phyloP scores from a whole-genome alignment of 148 eudicot species.

The Mesembryanthemum crystallinum region DNA sequence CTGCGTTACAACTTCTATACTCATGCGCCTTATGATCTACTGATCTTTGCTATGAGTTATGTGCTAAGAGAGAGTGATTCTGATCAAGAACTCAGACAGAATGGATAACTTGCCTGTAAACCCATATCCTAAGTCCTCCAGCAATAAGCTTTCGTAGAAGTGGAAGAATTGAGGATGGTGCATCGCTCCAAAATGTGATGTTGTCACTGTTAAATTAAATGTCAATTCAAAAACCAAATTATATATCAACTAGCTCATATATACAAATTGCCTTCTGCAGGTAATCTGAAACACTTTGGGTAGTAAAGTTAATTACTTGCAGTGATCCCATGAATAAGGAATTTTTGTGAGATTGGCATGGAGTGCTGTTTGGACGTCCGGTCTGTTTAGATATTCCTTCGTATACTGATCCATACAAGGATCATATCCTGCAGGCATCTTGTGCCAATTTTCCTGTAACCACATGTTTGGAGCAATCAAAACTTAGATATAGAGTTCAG shows the following conservation, averaged over 20 bases:
- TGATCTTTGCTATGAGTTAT: too few species aligned
- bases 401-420: constrained; percentile 63
- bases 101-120: constrained; percentile 26
- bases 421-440: constrained; percentile 41
- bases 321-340: constrained; percentile 53
- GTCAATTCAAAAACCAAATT: not conserved
- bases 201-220: constrained; percentile 18
- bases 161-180: constrained; percentile 34
- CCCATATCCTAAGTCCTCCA: constrained; percentile 37
- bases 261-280: not conserved
- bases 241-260: not conserved
- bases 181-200: constrained; percentile 32
- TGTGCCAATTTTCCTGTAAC: constrained; percentile 48
- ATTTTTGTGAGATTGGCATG: constrained; percentile 79
- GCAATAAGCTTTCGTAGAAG: constrained; percentile 27
- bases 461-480: not conserved
- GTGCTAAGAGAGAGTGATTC: too few species aligned
- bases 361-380: constrained; percentile 71
- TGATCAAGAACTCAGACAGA: not conserved
- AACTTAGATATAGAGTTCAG: not conserved
- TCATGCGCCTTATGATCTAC: not conserved
- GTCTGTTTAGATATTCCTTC: constrained; percentile 50
- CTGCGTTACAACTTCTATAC: not conserved
- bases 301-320: constrained; percentile 45
- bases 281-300: not conserved